A percentile compares a stretch with the other conserved stretches of the same genome.
Conservation (phyloP, 2,329 filamentous ascomycete genomes). For the Pseudogymnoascus sp. region DNA sequence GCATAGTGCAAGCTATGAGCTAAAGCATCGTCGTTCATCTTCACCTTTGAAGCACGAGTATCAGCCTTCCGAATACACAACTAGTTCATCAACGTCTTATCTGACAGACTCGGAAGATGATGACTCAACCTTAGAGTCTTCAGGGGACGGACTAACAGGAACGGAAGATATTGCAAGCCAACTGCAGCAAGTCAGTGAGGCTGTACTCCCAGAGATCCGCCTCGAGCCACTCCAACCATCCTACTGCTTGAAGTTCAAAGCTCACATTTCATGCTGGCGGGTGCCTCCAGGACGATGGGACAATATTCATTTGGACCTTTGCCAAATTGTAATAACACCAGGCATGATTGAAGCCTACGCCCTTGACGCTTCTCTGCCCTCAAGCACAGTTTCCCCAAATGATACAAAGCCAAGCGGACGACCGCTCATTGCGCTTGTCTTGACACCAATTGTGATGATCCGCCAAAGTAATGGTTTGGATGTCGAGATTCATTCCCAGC, state of each 20-base stretch:
- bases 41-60: slow-evolving; percentile 98
- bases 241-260: slow-evolving; percentile 36
- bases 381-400: background rate
- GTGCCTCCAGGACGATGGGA: slow-evolving; percentile 54
- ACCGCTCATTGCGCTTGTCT: slow-evolving; percentile 63
- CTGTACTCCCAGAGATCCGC: slow-evolving; percentile 14
- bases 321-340: slow-evolving; percentile 49
- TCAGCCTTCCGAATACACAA: slow-evolving; percentile 67
- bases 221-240: background rate
- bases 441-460: slow-evolving; percentile 85
- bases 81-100: slow-evolving; percentile 51
- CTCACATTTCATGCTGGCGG: slow-evolving; percentile 55
- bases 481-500: slow-evolving; percentile 85
- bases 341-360: slow-evolving; percentile 53
- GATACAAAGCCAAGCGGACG: slow-evolving; percentile 23
- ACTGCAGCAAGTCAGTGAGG: slow-evolving; percentile 35
- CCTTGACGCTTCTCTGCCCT: slow-evolving; percentile 31
- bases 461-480: slow-evolving; percentile 87
- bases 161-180: slow-evolving; percentile 44
- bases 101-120: slow-evolving; percentile 48
- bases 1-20: slow-evolving; percentile 3
- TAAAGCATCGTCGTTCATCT: slow-evolving; percentile 62
- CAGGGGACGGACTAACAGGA: slow-evolving; percentile 43
- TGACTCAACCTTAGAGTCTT: slow-evolving; percentile 38
- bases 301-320: slow-evolving; percentile 44